Percentiles rank a stretch among this genome's conserved stretches.
These are phyloP conservation scores for Alternaria triticina DNA, from an alignment of 2,329 filamentous ascomycete species.

Conservation along the genomic window DNA sequence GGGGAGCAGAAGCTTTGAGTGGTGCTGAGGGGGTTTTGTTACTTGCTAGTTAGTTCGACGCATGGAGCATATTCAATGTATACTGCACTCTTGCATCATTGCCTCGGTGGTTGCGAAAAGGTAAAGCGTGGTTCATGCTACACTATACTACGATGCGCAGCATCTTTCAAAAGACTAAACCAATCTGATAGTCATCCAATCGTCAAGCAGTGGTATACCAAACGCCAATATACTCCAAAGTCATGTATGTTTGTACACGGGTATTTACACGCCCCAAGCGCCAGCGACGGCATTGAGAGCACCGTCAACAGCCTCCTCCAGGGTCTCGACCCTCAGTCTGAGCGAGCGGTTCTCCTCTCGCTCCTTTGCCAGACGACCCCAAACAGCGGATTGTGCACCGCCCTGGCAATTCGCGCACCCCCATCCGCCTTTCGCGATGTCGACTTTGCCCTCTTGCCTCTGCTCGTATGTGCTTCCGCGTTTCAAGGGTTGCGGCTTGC, in stretches of 20 bases:
- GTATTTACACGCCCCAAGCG: constrained; percentile 32
- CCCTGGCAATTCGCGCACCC: constrained; percentile 46
- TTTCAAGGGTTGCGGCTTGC: constrained; percentile 40
- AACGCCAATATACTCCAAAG: constrained; percentile 11
- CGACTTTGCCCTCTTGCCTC: constrained; percentile 49
- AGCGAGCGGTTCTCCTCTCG: constrained; percentile 64
- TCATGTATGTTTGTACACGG: constrained; percentile 1
- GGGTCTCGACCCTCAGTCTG: constrained; percentile 58
- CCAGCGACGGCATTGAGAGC: constrained; percentile 60
- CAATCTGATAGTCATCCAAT: constrained; percentile 1
- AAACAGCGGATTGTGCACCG: constrained; percentile 54
- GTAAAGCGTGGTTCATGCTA: constrained; percentile 1
- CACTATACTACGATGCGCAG: background rate
- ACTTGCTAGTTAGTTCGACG: background rate
- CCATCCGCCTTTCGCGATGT: constrained; percentile 34
- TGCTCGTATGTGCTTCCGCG: constrained; percentile 46
- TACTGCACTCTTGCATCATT: background rate
- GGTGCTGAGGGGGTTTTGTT: background rate
- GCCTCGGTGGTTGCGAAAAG: background rate
- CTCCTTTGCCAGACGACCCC: constrained; percentile 58
- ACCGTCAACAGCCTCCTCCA: constrained; percentile 63
- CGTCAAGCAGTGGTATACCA: constrained; percentile 4
- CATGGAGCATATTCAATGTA: background rate
- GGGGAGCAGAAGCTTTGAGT: constrained; percentile 24
- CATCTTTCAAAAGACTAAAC: background rate